Conservation (phyloP, 225 moss, liverwort and hornwort genomes). For the Lunularia cruciata region DNA sequence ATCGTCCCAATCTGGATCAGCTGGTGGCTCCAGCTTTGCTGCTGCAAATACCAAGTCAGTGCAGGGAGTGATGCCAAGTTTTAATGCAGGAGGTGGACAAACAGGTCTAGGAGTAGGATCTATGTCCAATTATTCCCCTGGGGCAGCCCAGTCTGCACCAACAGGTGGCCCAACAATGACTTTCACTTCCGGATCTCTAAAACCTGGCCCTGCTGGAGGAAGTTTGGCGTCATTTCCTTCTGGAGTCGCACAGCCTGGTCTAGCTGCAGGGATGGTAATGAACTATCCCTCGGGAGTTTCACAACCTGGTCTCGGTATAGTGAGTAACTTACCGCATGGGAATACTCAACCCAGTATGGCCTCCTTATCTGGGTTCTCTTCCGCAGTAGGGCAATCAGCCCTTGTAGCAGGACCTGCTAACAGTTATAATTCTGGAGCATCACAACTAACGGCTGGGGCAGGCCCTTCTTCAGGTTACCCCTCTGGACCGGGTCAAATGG, state of each 20-base stretch:
- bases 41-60: not conserved
- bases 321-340: not conserved
- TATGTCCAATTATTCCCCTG: constrained; percentile 1
- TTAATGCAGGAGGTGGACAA: constrained; percentile 3
- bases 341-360: not conserved
- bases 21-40: not conserved
- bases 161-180: not conserved
- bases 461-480: constrained; percentile 2
- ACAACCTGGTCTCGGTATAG: not conserved
- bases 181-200: not conserved
- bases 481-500: constrained; percentile 12
- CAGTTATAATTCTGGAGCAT: not conserved
- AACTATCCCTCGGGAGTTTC: constrained; percentile 2
- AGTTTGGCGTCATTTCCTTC: not conserved
- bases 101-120: constrained; percentile 12
- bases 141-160: not conserved
- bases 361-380: constrained; percentile 5
- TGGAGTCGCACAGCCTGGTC: constrained; percentile 11
- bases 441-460: not conserved
- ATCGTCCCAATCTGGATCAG: not conserved
- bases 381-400: not conserved
- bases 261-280: not conserved
- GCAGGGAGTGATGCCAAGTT: constrained; percentile 11
- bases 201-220: constrained; percentile 9
- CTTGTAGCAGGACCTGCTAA: not conserved